Evolutionary conservation across 1,139 yeast genomes (phyloP), one percentile per base, ranked within the genome.

Genomic region (Kodamaea plutei): DNA sequence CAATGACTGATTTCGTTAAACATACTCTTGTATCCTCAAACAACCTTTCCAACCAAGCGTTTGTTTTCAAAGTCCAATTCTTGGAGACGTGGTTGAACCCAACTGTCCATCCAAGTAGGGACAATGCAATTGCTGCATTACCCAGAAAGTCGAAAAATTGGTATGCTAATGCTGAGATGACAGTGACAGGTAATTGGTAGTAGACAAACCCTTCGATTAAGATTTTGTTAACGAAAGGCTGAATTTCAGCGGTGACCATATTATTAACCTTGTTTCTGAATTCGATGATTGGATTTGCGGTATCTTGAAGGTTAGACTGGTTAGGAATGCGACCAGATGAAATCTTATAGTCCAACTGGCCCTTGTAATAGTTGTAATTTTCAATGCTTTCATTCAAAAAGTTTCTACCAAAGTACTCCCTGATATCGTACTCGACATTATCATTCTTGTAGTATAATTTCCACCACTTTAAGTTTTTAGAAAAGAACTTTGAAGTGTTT

Each of bases 41-140:
- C 15, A 68, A 40, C 2, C 43, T 32, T 2, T 37, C 32, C 10
- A 52, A 37, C 73, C 73, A 68, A 3, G 37, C 21, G 2, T 40
- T 40, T 2, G 54, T 48, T 33, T 63, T 57, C 0, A 27, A 29
- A 18, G 54, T 56, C 74, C 74, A 68, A 5, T 38, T 42, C 30
- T 58, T 62, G 5, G 71, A 59, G 2, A 67, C 69, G 31, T 64
- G 56, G 34, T 66, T 66, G 44, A 67, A 64, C 6, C 74, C 74
- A 31, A 63, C 45, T 5, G 61, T 63, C 59, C 66, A 56, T 2
- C 74, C 74, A n/a, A 68, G 47, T 5, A 54, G 44, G 4, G 52
- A 56, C 10, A 68, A 45, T 0, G 73, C 69, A 15, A 56, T 33
- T 1, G 64, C 57, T 9, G 61, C 50, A 31, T 68, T 60, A 2